These are phyloP conservation scores for Combretum micranthum DNA, from an alignment of 345 rosid species.

Conservation along the genomic window DNA sequence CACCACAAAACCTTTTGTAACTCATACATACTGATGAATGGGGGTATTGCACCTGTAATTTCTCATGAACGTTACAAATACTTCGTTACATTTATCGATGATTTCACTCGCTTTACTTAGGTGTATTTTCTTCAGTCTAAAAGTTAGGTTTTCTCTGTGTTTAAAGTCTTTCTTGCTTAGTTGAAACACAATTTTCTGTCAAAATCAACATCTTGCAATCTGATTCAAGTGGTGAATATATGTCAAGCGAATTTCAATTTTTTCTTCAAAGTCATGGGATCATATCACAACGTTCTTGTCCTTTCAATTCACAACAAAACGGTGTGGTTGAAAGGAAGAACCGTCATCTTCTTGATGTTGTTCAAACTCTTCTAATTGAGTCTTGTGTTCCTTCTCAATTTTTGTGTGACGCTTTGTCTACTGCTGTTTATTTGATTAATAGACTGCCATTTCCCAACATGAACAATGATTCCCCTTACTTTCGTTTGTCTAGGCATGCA, in stretches of 20 bases:
- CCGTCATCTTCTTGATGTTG: conserved; percentile 8
- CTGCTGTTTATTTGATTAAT: too few relatives aligned
- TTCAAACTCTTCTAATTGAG: not conserved
- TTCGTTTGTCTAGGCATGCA: too few relatives aligned
- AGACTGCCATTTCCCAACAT: too few relatives aligned
- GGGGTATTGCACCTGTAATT: too few relatives aligned
- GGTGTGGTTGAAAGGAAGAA: not conserved
- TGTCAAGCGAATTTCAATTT: conserved; percentile 2
- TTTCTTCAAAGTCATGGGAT: conserved; percentile 1
- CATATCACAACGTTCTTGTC: not conserved
- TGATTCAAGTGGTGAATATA: conserved; percentile 6
- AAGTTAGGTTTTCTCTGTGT: not conserved
- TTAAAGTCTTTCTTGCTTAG: not conserved
- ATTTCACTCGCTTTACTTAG: too few relatives aligned
- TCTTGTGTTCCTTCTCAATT: not conserved
- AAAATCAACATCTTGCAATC: conserved; percentile 3
- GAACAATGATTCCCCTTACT: too few relatives aligned
- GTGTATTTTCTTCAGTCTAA: too few relatives aligned
- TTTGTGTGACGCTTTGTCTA: too few relatives aligned
- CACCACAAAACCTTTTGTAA: too few relatives aligned
- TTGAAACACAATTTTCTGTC: conserved; percentile 3
- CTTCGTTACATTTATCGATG: too few relatives aligned
- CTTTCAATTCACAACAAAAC: conserved; percentile 9
- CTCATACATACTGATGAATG: too few relatives aligned
- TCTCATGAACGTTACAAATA: too few relatives aligned